phyloP scores from a whole-genome alignment of 2,329 filamentous ascomycete genomes.

The Colletotrichum nymphaeae region DNA sequence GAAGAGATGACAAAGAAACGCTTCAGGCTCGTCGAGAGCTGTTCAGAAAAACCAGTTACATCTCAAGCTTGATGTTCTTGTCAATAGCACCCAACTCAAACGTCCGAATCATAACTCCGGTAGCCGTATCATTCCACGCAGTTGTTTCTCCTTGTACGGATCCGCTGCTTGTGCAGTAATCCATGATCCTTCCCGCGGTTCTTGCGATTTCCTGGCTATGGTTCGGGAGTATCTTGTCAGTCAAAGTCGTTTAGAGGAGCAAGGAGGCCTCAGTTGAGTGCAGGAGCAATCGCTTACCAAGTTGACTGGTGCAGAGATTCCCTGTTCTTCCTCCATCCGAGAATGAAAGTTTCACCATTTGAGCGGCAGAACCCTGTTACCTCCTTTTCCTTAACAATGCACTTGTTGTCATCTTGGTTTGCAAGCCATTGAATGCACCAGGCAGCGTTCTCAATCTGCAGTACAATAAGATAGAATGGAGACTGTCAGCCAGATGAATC shows the following conservation, averaged over 20 bases:
- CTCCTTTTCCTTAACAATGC: not conserved
- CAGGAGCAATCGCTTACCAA: not conserved
- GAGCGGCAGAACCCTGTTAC: not conserved
- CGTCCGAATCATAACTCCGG: conserved; percentile 12
- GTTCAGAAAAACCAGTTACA: conserved; percentile 28
- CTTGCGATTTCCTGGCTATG: not conserved
- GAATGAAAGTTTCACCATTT: not conserved
- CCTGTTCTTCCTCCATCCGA: conserved; percentile 18
- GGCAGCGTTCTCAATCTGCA: not conserved
- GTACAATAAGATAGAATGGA: not conserved
- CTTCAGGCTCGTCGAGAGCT: not conserved
- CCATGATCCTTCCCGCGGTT: conserved; percentile 15
- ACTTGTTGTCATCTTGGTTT: not conserved
- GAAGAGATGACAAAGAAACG: not conserved
- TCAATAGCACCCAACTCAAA: not conserved
- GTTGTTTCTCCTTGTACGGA: conserved; percentile 9
- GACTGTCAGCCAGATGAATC: not conserved
- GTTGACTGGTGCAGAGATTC: not conserved
- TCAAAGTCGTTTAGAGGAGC: not conserved
- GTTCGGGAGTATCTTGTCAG: not conserved
- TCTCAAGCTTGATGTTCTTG: conserved; percentile 39
- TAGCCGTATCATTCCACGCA: conserved; percentile 3
- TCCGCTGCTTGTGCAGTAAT: conserved; percentile 1
- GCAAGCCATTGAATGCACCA: conserved; percentile 1
- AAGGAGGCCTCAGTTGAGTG: no score